Conservation (phyloP, 148 eudicot genomes). For the Chenopodium quinoa region DNA sequence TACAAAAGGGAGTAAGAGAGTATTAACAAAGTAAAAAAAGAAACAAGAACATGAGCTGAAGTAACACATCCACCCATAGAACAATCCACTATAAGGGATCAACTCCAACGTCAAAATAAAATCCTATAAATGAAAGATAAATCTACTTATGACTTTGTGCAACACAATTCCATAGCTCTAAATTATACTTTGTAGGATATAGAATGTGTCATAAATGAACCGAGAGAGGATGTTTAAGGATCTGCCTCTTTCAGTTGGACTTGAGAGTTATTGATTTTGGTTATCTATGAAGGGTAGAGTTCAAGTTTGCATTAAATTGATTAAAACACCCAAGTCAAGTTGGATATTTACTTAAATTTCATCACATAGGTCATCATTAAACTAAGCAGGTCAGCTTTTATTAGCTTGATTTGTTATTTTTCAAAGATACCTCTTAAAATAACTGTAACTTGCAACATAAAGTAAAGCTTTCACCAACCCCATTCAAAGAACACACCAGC, state of each 20-base stretch:
- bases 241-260: not conserved
- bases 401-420: too few relatives aligned
- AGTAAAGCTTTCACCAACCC: not conserved
- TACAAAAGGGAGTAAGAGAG: too few relatives aligned
- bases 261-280: not conserved
- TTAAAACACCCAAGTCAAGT: not conserved
- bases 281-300: not conserved
- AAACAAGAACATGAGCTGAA: too few relatives aligned
- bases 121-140: not conserved
- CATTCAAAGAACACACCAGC: not conserved
- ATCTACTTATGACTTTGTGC: not conserved
- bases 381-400: not conserved
- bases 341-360: not conserved
- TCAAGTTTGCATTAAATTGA: not conserved
- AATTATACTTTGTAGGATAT: not conserved
- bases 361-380: not conserved
- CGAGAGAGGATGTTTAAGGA: not conserved
- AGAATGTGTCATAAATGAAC: not conserved
- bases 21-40: too few relatives aligned
- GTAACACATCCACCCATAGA: too few relatives aligned
- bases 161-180: not conserved
- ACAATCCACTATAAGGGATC: too few relatives aligned
- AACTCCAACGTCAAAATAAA: too few relatives aligned
- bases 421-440: too few relatives aligned
- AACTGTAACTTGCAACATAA: not conserved